A percentile compares a stretch with the other conserved stretches of the same genome.
These are phyloP conservation scores for Neonectria coccinea DNA, from an alignment of 2,329 filamentous ascomycete species.

Conservation along the genomic window DNA sequence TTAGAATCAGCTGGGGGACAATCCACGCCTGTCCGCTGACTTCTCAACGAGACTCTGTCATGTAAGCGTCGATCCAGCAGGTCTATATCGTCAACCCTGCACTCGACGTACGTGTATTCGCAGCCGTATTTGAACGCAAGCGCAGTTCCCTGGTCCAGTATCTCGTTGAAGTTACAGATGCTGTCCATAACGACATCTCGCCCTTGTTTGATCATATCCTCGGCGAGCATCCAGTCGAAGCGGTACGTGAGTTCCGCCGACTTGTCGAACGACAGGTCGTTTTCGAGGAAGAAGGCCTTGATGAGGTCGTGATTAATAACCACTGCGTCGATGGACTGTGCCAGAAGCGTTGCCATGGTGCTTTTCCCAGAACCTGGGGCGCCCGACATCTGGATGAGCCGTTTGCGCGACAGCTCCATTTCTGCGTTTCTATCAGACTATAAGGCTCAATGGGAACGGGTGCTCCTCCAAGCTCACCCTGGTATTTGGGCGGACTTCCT, in stretches of 20 bases:
- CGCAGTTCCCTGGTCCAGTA: conserved; percentile 45
- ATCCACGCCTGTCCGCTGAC: conserved; percentile 48
- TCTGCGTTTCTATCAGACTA: neutral
- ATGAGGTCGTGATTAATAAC: conserved; percentile 53
- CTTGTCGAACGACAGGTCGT: conserved; percentile 45
- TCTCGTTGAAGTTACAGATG: conserved; percentile 51
- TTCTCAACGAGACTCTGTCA: conserved; percentile 42
- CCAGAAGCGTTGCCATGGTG: conserved; percentile 48
- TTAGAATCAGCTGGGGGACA: conserved; percentile 39
- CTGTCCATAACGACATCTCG: conserved; percentile 53
- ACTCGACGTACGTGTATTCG: conserved; percentile 50
- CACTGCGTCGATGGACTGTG: conserved; percentile 43
- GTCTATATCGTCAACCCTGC: conserved; percentile 45
- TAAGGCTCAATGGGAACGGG: neutral
- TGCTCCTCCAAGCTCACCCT: neutral
- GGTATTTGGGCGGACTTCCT: neutral
- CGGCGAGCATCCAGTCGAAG: conserved; percentile 52
- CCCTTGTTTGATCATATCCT: conserved; percentile 50
- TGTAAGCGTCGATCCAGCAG: conserved; percentile 47
- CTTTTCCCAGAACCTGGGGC: conserved; percentile 51
- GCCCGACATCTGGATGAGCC: conserved; percentile 8
- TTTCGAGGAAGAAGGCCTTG: conserved; percentile 48
- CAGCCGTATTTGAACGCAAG: conserved; percentile 41
- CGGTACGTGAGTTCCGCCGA: conserved; percentile 48
- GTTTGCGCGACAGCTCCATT: neutral